A percentile compares a stretch with the other conserved stretches of the same genome.
Evolutionary conservation across 768 basidiomycete genomes (phyloP).

Genomic region (Galerina marginata): DNA sequence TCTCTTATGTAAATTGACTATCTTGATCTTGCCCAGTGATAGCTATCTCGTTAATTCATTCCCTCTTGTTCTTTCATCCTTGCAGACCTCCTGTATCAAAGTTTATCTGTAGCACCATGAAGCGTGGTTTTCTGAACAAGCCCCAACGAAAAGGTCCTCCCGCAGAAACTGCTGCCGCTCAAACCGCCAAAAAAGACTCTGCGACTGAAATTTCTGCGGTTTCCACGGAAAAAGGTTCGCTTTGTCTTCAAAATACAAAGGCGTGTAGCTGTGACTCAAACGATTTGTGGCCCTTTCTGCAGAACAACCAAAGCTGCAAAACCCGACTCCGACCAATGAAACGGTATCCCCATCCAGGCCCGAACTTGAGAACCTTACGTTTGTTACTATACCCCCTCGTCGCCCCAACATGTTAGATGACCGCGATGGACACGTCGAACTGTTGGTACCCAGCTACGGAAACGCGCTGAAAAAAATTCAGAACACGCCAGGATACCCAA

Average conservation of each 20-base stretch:
- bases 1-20: no score
- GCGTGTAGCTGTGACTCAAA: no score
- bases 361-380: neutral
- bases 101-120: neutral
- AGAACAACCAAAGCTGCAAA: no score
- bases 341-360: no score
- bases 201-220: neutral
- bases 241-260: no score
- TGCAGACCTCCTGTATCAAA: no score
- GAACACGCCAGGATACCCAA: neutral
- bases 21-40: no score
- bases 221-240: neutral
- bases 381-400: neutral
- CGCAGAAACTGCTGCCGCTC: neutral
- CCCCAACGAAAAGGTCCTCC: neutral
- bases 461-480: neutral
- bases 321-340: neutral
- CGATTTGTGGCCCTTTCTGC: no score
- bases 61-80: no score
- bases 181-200: neutral
- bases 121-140: neutral
- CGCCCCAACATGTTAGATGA: neutral
- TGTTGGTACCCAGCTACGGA: neutral
- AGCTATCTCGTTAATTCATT: no score
- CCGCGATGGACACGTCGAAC: neutral